Percentiles rank a stretch among this genome's conserved stretches.
These are phyloP conservation scores for Trametes cinnabarina DNA, from an alignment of 768 basidiomycete genomes.

Conservation along the genomic window DNA sequence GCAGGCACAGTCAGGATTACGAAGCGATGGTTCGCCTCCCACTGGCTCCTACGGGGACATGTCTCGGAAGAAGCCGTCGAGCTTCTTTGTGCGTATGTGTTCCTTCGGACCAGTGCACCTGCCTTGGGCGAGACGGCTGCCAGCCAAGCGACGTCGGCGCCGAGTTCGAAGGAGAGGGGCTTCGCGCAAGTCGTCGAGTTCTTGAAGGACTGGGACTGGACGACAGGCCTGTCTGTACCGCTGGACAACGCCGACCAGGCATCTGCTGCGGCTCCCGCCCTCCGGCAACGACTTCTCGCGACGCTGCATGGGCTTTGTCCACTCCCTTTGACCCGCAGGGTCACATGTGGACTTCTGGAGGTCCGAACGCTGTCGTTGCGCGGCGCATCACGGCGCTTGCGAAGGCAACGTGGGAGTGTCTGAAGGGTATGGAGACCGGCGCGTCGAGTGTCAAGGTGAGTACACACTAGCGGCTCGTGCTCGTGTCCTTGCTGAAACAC, in stretches of 20 bases:
- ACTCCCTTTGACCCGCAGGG: slow-evolving; percentile 80
- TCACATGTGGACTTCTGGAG: slow-evolving; percentile 67
- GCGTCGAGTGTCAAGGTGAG: slow-evolving; percentile 59
- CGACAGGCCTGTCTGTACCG: slow-evolving; percentile 69
- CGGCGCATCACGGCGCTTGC: slow-evolving; percentile 72
- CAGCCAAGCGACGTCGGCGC: slow-evolving; percentile 45
- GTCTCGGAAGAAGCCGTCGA: slow-evolving; percentile 81
- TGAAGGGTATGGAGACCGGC: slow-evolving; percentile 53
- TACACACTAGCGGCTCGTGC: background rate
- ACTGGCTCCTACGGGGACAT: slow-evolving; percentile 79
- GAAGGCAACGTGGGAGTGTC: slow-evolving; percentile 62
- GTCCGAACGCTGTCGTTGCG: slow-evolving; percentile 71
- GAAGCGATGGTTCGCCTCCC: slow-evolving; percentile 90
- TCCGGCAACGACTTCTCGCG: slow-evolving; percentile 1
- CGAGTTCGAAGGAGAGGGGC: slow-evolving; percentile 75
- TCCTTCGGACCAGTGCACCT: slow-evolving; percentile 52
- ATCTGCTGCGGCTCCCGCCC: slow-evolving; percentile 7
- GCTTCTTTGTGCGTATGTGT: slow-evolving; percentile 77
- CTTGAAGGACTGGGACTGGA: slow-evolving; percentile 84
- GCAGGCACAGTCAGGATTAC: slow-evolving; percentile 82
- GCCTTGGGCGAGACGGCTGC: slow-evolving; percentile 29
- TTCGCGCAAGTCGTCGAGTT: slow-evolving; percentile 73
- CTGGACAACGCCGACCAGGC: slow-evolving; percentile 50
- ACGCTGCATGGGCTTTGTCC: slow-evolving; percentile 60
- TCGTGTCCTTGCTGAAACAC: background rate